These are phyloP conservation scores for Mycena olivaceomarginata DNA, from an alignment of 768 basidiomycete genomes.

Conservation along the genomic window DNA sequence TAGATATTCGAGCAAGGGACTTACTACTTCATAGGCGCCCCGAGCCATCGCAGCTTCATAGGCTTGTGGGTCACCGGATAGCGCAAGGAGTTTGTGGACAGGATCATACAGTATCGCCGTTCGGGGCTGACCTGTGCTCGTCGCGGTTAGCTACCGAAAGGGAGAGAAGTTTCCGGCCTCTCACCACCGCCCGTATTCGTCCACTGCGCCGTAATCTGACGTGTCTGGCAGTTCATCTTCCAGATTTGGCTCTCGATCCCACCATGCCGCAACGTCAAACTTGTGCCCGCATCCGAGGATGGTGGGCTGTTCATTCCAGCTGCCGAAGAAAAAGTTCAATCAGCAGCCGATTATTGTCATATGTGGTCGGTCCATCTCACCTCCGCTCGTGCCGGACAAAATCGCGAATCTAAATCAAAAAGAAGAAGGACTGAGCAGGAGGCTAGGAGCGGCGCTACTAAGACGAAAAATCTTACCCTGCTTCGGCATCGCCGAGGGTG, in stretches of 20 bases:
- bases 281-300: slow-evolving; percentile 17
- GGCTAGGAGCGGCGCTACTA: no score
- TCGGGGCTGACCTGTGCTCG: background rate
- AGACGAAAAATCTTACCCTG: background rate
- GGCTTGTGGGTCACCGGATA: slow-evolving; percentile 19
- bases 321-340: background rate
- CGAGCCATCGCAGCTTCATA: background rate
- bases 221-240: slow-evolving; percentile 28
- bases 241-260: slow-evolving; percentile 30
- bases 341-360: background rate
- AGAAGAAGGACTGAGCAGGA: background rate
- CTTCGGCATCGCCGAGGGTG: background rate
- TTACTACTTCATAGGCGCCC: slow-evolving; percentile 8
- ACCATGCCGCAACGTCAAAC: slow-evolving; percentile 9
- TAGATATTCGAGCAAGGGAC: background rate
- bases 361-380: background rate
- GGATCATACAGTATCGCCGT: slow-evolving; percentile 29
- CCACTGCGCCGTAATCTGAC: slow-evolving; percentile 26
- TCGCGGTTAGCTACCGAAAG: background rate
- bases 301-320: slow-evolving; percentile 12
- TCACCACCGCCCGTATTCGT: slow-evolving; percentile 20
- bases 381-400: slow-evolving; percentile 11
- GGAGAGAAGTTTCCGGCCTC: background rate
- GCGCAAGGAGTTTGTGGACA: background rate
- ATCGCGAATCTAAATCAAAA: background rate